These are phyloP conservation scores for Pseudevernia furfuracea DNA, from an alignment of 495 filamentous ascomycete species.

Conservation along the genomic window DNA sequence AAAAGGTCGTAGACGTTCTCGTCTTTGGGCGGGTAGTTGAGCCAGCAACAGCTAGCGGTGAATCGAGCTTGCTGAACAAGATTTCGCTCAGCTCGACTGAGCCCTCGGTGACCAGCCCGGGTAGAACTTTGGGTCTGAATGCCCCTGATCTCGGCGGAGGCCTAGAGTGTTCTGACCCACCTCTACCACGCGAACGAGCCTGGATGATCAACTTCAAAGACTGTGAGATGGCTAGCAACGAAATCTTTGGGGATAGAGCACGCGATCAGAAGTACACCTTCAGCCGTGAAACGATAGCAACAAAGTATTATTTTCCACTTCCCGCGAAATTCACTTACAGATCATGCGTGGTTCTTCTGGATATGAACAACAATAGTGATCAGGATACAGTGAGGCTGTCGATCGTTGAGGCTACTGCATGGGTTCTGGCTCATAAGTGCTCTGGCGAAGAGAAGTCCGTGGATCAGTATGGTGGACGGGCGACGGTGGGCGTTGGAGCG, in stretches of 20 bases:
- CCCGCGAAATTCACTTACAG: not conserved
- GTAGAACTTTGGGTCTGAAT: not conserved
- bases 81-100: not conserved
- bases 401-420: constrained; percentile 3
- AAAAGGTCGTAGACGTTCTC: constrained; percentile 5
- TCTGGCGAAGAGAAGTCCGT: not conserved
- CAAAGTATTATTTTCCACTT: not conserved
- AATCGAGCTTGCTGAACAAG: not conserved
- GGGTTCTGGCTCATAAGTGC: not conserved
- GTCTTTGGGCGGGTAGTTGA: not conserved
- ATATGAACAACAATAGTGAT: not conserved
- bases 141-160: not conserved
- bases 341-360: not conserved
- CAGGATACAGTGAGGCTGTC: constrained; percentile 4
- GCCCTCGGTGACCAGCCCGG: not conserved
- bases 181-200: not conserved
- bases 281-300: not conserved
- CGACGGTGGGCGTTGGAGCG: not conserved
- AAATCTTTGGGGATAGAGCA: not conserved
- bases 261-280: not conserved
- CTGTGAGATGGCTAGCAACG: not conserved
- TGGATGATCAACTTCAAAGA: not conserved
- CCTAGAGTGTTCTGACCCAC: not conserved
- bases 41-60: not conserved
- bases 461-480: constrained; percentile 1